Percentiles rank a stretch among this genome's conserved stretches.
These are phyloP conservation scores for Collybia sp. DNA, from an alignment of 768 basidiomycete genomes.

Conservation along the genomic window DNA sequence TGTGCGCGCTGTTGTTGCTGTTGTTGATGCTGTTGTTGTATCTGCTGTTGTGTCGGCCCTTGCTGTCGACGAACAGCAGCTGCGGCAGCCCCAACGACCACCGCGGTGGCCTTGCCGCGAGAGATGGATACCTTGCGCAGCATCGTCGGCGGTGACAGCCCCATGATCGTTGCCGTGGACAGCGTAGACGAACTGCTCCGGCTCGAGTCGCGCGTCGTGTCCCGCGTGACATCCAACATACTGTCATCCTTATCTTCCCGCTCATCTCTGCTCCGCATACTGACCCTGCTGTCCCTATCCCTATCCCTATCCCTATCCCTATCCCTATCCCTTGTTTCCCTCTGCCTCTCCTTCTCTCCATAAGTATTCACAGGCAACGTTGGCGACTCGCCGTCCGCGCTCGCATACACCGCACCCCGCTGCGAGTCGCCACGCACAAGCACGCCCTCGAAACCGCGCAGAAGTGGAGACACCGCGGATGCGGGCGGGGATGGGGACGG, in stretches of 20 bases:
- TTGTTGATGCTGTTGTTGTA: conserved; percentile 1
- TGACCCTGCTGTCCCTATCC: background rate
- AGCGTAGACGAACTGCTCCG: conserved; percentile 42
- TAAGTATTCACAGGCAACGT: conserved; percentile 15
- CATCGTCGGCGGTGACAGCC: conserved; percentile 29
- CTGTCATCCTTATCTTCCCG: conserved; percentile 10
- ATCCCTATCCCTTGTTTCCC: background rate
- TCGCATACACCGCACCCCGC: conserved; percentile 1
- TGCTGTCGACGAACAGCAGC: conserved; percentile 6
- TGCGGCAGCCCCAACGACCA: conserved; percentile 28
- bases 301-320: conserved; percentile 2
- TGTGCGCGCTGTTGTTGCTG: conserved; percentile 8
- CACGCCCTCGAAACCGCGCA: no score
- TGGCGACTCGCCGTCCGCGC: conserved; percentile 23
- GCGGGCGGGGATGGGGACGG: no score
- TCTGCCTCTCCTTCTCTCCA: background rate
- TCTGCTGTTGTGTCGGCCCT: conserved; percentile 1
- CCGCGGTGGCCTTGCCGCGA: conserved; percentile 47
- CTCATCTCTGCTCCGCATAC: background rate
- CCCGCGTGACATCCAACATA: conserved; percentile 11
- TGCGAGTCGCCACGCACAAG: no score
- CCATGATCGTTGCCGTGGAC: conserved; percentile 38
- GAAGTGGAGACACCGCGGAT: no score
- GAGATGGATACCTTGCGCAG: conserved; percentile 44
- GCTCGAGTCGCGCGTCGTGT: conserved; percentile 37